Evolutionary conservation across 2,329 filamentous ascomycete genomes (phyloP).

Genomic region (Paecilomyces variotii): DNA sequence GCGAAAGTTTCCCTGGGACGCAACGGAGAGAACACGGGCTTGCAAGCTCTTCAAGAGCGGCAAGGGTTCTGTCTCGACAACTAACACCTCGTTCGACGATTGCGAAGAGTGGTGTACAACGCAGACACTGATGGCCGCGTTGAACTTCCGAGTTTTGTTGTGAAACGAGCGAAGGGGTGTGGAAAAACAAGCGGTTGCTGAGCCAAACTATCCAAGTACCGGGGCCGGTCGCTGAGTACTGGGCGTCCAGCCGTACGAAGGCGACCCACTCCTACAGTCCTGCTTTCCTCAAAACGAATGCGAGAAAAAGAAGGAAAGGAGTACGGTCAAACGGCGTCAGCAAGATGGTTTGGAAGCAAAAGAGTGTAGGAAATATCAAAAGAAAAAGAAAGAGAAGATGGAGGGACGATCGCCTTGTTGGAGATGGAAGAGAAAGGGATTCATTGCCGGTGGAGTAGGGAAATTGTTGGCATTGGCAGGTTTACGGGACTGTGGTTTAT

Average conservation of each 20-base stretch:
- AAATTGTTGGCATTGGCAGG: constrained; percentile 18
- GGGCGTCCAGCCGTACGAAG: constrained; percentile 2
- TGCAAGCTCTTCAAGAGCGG: neutral
- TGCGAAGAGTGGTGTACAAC: neutral
- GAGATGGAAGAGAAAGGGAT: constrained; percentile 18
- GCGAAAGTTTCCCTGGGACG: neutral
- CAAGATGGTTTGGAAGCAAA: constrained; percentile 8
- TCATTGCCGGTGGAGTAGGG: constrained; percentile 16
- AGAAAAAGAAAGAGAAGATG: constrained; percentile 16
- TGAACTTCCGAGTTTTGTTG: constrained; percentile 13
- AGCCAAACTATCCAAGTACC: constrained; percentile 15
- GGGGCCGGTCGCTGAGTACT: constrained; percentile 11
- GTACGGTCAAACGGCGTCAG: constrained; percentile 7
- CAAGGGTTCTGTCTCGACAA: neutral
- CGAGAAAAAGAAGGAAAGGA: constrained; percentile 18
- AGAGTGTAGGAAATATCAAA: constrained; percentile 15
- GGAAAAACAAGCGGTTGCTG: constrained; percentile 14
- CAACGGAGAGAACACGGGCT: neutral
- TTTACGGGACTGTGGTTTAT: constrained; percentile 18
- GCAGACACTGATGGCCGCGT: neutral
- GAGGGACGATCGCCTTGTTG: constrained; percentile 10
- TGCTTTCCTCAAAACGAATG: constrained; percentile 19
- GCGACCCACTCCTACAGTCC: constrained; percentile 1
- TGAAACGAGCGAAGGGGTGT: constrained; percentile 21
- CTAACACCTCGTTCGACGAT: neutral